These are phyloP conservation scores for Triticum aestivum DNA, from an alignment of 176 grass and related monocot species.

Conservation along the genomic window DNA sequence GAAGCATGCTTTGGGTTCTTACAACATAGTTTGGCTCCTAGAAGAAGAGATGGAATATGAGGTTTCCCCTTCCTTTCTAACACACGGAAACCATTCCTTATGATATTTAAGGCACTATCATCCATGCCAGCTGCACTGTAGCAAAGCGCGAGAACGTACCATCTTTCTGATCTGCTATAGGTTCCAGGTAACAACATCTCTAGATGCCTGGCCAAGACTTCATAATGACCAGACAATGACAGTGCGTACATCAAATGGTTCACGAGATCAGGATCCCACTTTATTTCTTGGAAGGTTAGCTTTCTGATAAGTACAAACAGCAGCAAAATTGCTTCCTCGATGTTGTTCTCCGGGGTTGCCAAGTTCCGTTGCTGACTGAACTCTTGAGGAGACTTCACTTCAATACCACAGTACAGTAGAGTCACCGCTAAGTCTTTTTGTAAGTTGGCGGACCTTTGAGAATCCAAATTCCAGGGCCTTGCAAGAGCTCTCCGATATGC, in stretches of 20 bases:
- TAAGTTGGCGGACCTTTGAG: conserved; percentile 62
- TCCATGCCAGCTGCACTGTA: conserved; percentile 72
- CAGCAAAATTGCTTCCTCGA: conserved; percentile 81
- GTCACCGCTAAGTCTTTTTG: conserved; percentile 80
- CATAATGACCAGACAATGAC: conserved; percentile 75
- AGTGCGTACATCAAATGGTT: conserved; percentile 82
- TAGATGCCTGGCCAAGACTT: conserved; percentile 75
- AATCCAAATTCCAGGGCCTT: conserved; percentile 80
- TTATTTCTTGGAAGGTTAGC: conserved; percentile 69
- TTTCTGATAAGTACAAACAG: conserved; percentile 80
- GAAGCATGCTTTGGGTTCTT: conserved; percentile 64
- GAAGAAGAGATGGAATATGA: conserved; percentile 87
- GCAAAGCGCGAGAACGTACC: conserved; percentile 95
- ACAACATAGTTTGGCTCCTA: conserved; percentile 91
- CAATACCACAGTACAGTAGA: conserved; percentile 83
- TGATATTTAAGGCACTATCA: conserved; percentile 82
- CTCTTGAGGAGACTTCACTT: conserved; percentile 51
- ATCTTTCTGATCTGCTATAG: conserved; percentile 83
- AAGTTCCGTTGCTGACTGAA: conserved; percentile 33
- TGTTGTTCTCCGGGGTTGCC: conserved; percentile 45
- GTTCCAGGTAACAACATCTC: conserved; percentile 85
- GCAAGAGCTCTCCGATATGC: conserved; percentile 69
- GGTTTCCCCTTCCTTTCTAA: conserved; percentile 72
- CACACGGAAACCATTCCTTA: conserved; percentile 62
- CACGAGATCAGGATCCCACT: conserved; percentile 84